Base-by-base conservation (phyloP, 2,329 filamentous ascomycete species). In the Exophiala phaeomuriformis region DNA sequence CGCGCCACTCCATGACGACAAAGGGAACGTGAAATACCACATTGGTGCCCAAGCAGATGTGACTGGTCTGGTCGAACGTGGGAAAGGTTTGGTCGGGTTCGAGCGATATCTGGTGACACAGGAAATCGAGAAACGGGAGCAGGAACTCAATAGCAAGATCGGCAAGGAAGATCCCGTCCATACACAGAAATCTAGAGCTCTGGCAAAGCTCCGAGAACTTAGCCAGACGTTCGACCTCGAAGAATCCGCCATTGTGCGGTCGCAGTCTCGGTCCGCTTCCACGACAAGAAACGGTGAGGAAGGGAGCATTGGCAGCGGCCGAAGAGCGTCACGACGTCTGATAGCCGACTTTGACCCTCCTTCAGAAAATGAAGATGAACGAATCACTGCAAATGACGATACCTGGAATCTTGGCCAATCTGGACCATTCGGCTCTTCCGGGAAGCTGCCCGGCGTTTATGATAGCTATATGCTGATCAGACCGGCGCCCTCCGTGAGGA, bases 21-120 rank as follows among this genome's bases (percentile, higher is more conserved):
- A 64, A 37, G 66, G 66, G 28, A 60, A 62, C 19, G 55, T 67
- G 27, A 64, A 64, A 45, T 68, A 68, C 55, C 58, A 62, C 44
- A 65, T 68, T 51, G 66, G 66, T 8, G 65, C 64, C 7, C 66
- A 68, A 49, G 57, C 66, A 6, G 65, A 67, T 40, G 63, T 67
- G 37, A 65, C 63, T 2, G 61, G 63, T 5, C 58, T 66, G 6
- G 55, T 67, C 6, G 61, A 64, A 42, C 59, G 61, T 5, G 64
- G 64, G 5, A 59, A 61, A 27, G 63, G 57, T 28, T 53, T 67
- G 1, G 63, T 65, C 30, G 57, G 63, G 5, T 65, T 67, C 45
- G 60, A 59, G 39, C 55, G 55, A 3, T 63, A 58, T 29, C 58
- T 66, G n/a, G 41, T 53, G 42, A 51, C 35, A 5, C 33, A 52